Base-by-base conservation (phyloP, 495 filamentous ascomycete species). In the Aspergillus saccharolyticus region DNA sequence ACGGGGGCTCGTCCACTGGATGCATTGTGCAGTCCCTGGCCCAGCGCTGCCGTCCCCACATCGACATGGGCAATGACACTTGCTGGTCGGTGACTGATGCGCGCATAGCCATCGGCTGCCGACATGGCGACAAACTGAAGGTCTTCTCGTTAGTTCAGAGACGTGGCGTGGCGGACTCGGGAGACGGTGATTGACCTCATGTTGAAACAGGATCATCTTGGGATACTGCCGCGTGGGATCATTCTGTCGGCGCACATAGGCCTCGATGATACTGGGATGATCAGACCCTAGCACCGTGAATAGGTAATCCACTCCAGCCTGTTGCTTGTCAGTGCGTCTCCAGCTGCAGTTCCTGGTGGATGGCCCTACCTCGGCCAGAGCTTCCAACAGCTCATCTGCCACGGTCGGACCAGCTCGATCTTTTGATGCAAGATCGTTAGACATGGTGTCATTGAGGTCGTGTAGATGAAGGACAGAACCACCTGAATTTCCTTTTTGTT, bases 11-110 rank as follows among this genome's bases (percentile, higher is more conserved):
- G 60, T 28, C 66, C 68, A 33, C 57, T 63, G 25, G 63, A 64
- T 3, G 64, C 68, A 55, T 70, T 66, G 39, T 70, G 63, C 52
- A 68, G 42, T 14, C 58, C 68, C 42, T 62, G 63, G 24, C 63
- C 68, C 15, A 70, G 60, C 14, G 61, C 66, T 8, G 57, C 56
- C 12, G 68, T 70, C 24, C 66, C 68, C 52, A 65, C 64, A 28
- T 70, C 68, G 15, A 66, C 68, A 42, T 69, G 68, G 9, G 60
- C 68, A 44, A 70, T 58, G 22, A 70, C 63, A 45, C 61, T 62
- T 7, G 57, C 55, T 17, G 62, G 61, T 16, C 56, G 51, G 17
- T 63, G 61, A 22, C 58, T 68, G 33, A 68, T 57, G 24, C 66
- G 54, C 18, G 59, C 61, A 44, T 61, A 70, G 44, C 65, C 66